Evolutionary conservation across 352 stramenopile genomes (phyloP), one percentile per base, ranked within the genome.

Genomic region (Globisporangium lucens): DNA sequence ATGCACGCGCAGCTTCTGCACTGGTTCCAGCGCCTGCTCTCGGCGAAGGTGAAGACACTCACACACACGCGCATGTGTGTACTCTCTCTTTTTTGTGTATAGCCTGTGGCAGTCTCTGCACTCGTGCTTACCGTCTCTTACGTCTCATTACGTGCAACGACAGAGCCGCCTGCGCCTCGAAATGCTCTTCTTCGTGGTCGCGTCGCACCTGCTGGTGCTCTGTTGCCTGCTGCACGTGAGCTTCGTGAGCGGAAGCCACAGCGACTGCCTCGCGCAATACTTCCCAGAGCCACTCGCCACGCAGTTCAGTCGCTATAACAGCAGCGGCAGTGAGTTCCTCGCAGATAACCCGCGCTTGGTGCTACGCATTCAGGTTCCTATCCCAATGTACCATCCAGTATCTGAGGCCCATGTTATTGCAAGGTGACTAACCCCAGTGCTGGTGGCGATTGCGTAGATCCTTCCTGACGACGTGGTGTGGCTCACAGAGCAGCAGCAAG

Each of bases 1-100:
- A 71, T 97, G 60, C 85, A 97, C 66, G 73, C 82, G 61, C 73
- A 84, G 56, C 70, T 92, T 12, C 76, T 86, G 47, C 76, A 73
- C 29, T 88, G 76, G 63, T 63, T 77, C 30, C 73, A 82, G 69
- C 65, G 64, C 13, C 61, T 79, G 27, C 69, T 84, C n/a, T 75
- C 79, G 43, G 58, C 36, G 12, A 86, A 79, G 75, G 83, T 90
- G 68, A 43, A 49, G 27, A 33, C 30, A 5, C 30, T 3, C 30
- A 12, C 60, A 33, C 30, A 5, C 30, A 5, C 30, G 15, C 60
- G n/a, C 15, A 1, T 10, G 52, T 49, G 47, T 65, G 17, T 59
- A 33, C 46, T 3, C 33, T 33, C 13, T 70, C 10, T 61, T 0
- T 60, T 41, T 41, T 62, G 22, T 38, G 65, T 12, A 9, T 47